Conservation (phyloP, 495 filamentous ascomycete genomes). For the Podospora pseudoanserina region DNA sequence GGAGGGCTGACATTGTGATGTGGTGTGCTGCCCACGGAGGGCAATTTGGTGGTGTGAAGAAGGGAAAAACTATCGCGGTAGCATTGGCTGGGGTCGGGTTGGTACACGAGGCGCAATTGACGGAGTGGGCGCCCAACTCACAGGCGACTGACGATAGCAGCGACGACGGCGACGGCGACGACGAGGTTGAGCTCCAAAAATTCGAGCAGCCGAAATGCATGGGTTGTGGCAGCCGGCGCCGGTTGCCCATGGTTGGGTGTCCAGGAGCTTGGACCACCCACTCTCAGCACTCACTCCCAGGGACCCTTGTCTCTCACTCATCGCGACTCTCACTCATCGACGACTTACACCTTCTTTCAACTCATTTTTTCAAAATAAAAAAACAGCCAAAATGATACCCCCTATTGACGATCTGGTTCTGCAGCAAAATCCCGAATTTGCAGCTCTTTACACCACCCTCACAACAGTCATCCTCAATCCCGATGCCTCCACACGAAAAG, state of each 20-base stretch:
- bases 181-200: slow-evolving; percentile 18
- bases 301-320: background rate
- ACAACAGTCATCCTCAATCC: slow-evolving; percentile 56
- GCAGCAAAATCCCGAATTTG: slow-evolving; percentile 61
- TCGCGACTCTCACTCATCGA: background rate
- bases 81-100: slow-evolving; percentile 1
- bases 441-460: slow-evolving; percentile 57
- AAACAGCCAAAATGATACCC: slow-evolving; percentile 53
- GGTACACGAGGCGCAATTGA: background rate
- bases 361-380: slow-evolving; percentile 1
- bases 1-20: slow-evolving; percentile 18
- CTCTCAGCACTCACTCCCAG: slow-evolving; percentile 17
- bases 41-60: background rate
- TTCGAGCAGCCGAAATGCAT: slow-evolving; percentile 12
- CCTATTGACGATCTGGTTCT: slow-evolving; percentile 61
- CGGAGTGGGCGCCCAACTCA: background rate
- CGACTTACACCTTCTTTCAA: background rate
- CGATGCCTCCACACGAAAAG: slow-evolving; percentile 58
- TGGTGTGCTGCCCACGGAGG: background rate
- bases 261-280: background rate
- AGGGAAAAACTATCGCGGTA: background rate
- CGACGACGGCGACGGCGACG: background rate
- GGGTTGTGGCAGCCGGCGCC: slow-evolving; percentile 5
- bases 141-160: background rate
- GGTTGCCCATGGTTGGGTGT: background rate